phyloP scores from a whole-genome alignment of 2,329 filamentous ascomycete genomes.

The Arthrobotrys conoides region DNA sequence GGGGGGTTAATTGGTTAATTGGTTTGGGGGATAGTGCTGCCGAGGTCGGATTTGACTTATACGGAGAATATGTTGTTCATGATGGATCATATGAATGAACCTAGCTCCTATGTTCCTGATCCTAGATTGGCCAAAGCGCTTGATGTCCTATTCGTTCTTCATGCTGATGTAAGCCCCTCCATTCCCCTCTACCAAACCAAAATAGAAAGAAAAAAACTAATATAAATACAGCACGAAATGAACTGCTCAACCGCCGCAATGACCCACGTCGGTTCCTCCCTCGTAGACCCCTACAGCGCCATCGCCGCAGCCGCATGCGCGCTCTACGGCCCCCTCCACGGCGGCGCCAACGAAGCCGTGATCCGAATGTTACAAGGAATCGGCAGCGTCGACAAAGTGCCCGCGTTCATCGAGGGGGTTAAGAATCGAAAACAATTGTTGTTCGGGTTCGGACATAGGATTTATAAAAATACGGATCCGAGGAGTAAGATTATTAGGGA shows the following conservation, averaged over 20 bases:
- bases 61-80: constrained; percentile 73
- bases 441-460: constrained; percentile 73
- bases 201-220: constrained; percentile 4
- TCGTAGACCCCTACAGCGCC: constrained; percentile 72
- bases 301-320: constrained; percentile 72
- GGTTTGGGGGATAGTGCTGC: constrained; percentile 18
- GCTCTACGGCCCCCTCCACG: constrained; percentile 73
- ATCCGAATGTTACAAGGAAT: constrained; percentile 72
- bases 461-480: constrained; percentile 73
- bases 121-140: constrained; percentile 71
- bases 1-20: background rate
- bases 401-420: constrained; percentile 70
- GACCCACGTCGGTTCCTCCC: constrained; percentile 72
- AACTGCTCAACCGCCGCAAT: constrained; percentile 73
- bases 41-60: constrained; percentile 66
- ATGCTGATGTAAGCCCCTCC: constrained; percentile 68
- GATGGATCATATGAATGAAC: constrained; percentile 70
- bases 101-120: constrained; percentile 70
- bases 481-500: constrained; percentile 70
- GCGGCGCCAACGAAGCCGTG: constrained; percentile 74
- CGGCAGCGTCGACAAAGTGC: constrained; percentile 71
- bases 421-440: constrained; percentile 71
- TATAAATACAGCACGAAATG: constrained; percentile 70
- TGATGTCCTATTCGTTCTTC: constrained; percentile 72
- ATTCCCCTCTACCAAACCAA: background rate